Percentiles rank a stretch among this genome's conserved stretches.
These are phyloP conservation scores for Yamadazyma philogaea DNA, from an alignment of 805 yeast genomes.

Conservation along the genomic window DNA sequence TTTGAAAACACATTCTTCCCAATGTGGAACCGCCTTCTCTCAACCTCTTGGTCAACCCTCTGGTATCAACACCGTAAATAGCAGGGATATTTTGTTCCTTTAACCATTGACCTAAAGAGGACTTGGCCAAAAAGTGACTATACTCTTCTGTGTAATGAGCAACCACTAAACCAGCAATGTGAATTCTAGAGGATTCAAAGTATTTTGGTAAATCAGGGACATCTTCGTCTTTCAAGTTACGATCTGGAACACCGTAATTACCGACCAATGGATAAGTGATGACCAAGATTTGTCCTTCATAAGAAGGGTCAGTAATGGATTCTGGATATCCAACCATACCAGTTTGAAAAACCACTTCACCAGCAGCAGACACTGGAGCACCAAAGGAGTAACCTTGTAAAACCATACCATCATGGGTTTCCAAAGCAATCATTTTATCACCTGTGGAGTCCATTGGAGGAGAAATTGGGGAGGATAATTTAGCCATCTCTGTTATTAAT, in stretches of 20 bases:
- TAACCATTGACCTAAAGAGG: slow-evolving; percentile 92
- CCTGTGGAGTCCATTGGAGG: slow-evolving; percentile 86
- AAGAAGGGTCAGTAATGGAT: slow-evolving; percentile 96
- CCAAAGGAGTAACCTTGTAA: slow-evolving; percentile 97
- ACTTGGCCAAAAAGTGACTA: slow-evolving; percentile 89
- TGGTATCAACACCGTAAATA: slow-evolving; percentile 95
- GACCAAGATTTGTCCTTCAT: slow-evolving; percentile 95
- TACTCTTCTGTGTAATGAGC: slow-evolving; percentile 96
- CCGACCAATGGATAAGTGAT: slow-evolving; percentile 97
- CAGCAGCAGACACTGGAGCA: slow-evolving; percentile 83
- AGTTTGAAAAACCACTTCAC: slow-evolving; percentile 98
- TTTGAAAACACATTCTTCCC: slow-evolving; percentile 78
- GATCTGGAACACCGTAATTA: slow-evolving; percentile 98
- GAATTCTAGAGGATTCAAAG: slow-evolving; percentile 90
- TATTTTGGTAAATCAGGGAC: slow-evolving; percentile 78
- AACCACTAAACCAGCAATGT: slow-evolving; percentile 93
- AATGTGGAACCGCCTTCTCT: slow-evolving; percentile 91
- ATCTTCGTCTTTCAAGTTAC: slow-evolving; percentile 58
- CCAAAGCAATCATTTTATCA: slow-evolving; percentile 81
- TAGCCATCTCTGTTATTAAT: slow-evolving; percentile 10
- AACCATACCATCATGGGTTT: slow-evolving; percentile 79
- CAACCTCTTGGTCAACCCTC: slow-evolving; percentile 88
- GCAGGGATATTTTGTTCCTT: slow-evolving; percentile 92
- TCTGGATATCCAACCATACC: slow-evolving; percentile 99
- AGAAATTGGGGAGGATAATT: slow-evolving; percentile 69